These are phyloP conservation scores for Mycena epipterygia DNA, from an alignment of 768 basidiomycete species.

Conservation along the genomic window DNA sequence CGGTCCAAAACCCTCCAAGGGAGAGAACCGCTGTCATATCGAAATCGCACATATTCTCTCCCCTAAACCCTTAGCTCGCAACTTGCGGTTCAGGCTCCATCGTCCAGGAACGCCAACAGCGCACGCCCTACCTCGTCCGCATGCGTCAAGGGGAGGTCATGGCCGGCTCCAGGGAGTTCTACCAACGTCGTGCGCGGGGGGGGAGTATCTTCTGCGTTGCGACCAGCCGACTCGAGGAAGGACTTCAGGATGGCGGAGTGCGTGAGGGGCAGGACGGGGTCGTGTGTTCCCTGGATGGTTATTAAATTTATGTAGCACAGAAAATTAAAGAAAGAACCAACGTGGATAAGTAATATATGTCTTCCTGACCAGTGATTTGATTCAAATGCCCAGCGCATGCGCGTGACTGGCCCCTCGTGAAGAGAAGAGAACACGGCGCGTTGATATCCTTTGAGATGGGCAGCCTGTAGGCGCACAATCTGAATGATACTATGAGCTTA, in stretches of 20 bases:
- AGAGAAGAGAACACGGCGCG: slow-evolving; percentile 64
- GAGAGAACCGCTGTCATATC: no score
- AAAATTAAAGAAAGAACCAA: background rate
- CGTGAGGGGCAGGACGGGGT: slow-evolving; percentile 2
- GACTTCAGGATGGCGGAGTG: background rate
- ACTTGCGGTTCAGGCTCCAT: no score
- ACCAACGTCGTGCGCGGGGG: slow-evolving; percentile 57
- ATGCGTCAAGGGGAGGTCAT: slow-evolving; percentile 66
- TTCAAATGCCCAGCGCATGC: slow-evolving; percentile 24
- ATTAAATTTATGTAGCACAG: background rate
- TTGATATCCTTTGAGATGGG: slow-evolving; percentile 61
- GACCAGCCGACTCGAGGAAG: background rate
- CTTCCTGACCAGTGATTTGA: background rate
- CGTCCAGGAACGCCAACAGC: slow-evolving; percentile 49
- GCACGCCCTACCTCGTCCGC: slow-evolving; percentile 49
- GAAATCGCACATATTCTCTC: no score
- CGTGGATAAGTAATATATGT: slow-evolving; percentile 24
- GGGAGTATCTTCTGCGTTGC: background rate
- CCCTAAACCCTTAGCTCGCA: no score
- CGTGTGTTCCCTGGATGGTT: background rate
- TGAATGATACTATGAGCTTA: slow-evolving; percentile 25
- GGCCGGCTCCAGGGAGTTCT: slow-evolving; percentile 54
- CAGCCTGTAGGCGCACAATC: slow-evolving; percentile 64
- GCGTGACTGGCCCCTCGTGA: slow-evolving; percentile 55
- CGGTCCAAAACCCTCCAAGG: no score